Evolutionary conservation across 768 basidiomycete genomes (phyloP).

Genomic region (Leccinum subgranulosum): DNA sequence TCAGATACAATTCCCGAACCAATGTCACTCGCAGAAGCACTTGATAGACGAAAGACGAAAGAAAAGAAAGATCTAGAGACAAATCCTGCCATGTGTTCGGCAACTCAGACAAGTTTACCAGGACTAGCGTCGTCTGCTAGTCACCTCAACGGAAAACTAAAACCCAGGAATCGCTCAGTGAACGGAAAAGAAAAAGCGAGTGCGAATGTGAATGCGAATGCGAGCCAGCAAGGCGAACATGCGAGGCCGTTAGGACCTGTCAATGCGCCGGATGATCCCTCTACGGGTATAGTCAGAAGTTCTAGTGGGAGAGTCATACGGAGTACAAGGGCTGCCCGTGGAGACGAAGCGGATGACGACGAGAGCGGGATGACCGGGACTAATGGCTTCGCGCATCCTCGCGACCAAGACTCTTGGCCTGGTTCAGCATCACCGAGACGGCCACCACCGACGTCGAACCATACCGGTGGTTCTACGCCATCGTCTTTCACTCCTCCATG

Average conservation of each 20-base stretch:
- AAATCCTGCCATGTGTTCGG: constrained; percentile 48
- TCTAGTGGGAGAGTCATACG: constrained; percentile 29
- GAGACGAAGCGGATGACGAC: constrained; percentile 25
- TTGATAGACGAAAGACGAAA: constrained; percentile 49
- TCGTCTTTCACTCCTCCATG: constrained; percentile 24
- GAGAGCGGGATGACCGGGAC: constrained; percentile 10
- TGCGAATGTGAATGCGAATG: constrained; percentile 35
- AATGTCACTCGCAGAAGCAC: constrained; percentile 56
- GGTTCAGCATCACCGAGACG: constrained; percentile 25
- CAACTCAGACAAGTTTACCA: constrained; percentile 27
- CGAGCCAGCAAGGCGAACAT: constrained; percentile 25
- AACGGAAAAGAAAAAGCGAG: constrained; percentile 31
- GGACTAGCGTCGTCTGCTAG: constrained; percentile 17
- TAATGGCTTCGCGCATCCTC: constrained; percentile 22
- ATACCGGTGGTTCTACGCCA: constrained; percentile 19
- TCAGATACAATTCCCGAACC: constrained; percentile 68
- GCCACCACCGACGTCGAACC: constrained; percentile 8
- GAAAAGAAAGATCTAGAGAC: constrained; percentile 57
- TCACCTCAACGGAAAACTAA: constrained; percentile 34
- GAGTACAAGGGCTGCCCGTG: constrained; percentile 28
- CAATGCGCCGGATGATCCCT: constrained; percentile 21
- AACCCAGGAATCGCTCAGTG: constrained; percentile 39
- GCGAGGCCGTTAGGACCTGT: constrained; percentile 15
- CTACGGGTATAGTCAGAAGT: constrained; percentile 25
- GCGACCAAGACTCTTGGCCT: constrained; percentile 24